Base-by-base conservation (phyloP, 345 rosid species). In the Heritiera littoralis region DNA sequence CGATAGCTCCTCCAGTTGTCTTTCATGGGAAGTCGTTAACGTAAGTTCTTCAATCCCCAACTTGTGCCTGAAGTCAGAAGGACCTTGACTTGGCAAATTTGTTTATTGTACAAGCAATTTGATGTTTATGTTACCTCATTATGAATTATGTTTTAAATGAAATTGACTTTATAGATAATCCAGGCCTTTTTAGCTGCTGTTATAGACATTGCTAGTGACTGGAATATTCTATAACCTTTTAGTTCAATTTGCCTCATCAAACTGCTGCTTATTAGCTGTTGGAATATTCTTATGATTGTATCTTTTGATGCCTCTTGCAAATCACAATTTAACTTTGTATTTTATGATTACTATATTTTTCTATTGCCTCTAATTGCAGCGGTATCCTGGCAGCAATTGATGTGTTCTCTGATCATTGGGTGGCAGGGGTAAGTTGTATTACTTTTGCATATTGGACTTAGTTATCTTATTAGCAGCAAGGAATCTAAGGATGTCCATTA, bases 351-450 rank as follows among this genome's bases (percentile, higher is more conserved):
- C 65, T 28, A 45, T 51, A 59, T 2, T 75, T 72, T 72, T 68
- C 35, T 45, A 60, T 41, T 83, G 58, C 55, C 23, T 43, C 28
- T 64, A 77, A 72, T 77, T 78, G 71, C 92, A 97, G 99, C 76
- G 99, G 99, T 65, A 92, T 97, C 83, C 97, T 97, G 56, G 90
- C 99, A 11, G 98, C 98, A 73, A 32, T 94, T 86, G 99, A 97
- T 84, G 96, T 97, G 55, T 84, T 93, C 75, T 86, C 93, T 74
- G 89, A 81, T 82, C 79, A 86, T 82, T 69, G 85, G 72, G 69
- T 97, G 85, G 97, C 88, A 41, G 99, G 99, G 93, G 99, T 94
- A 91, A 49, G 97, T 83, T 61, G 17, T 66, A n/a, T 66, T 41
- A 8, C 71, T 35, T 54, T 51, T 41, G 63, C 48, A 20, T 18